phyloP scores from a whole-genome alignment of 2,329 filamentous ascomycete species.

The Aspergillus melleus region DNA sequence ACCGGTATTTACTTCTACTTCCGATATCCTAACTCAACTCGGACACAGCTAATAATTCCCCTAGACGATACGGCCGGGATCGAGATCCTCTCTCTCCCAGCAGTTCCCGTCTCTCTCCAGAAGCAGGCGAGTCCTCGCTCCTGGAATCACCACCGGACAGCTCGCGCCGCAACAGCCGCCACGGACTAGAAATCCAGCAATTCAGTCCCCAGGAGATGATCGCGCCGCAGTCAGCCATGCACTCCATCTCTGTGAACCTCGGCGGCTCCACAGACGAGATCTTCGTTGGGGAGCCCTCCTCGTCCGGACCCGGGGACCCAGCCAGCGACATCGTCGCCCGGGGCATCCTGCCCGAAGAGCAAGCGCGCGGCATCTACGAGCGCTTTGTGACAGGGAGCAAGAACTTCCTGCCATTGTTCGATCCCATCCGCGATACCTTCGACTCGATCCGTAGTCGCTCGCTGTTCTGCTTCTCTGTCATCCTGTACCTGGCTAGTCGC shows the following conservation, averaged over 20 bases:
- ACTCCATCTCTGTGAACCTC: slow-evolving; percentile 39
- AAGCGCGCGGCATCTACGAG: slow-evolving; percentile 35
- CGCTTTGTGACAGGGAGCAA: slow-evolving; percentile 35
- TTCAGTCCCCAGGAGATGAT: slow-evolving; percentile 39
- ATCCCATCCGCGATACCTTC: slow-evolving; percentile 38
- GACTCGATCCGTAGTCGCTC: slow-evolving; percentile 38
- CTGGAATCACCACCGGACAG: slow-evolving; percentile 17
- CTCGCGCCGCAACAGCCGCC: slow-evolving; percentile 14
- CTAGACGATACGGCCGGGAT: not conserved
- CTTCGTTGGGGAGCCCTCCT: slow-evolving; percentile 31
- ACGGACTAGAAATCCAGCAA: slow-evolving; percentile 33
- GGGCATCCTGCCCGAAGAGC: slow-evolving; percentile 35
- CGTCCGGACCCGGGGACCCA: slow-evolving; percentile 27
- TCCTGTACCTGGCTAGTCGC: slow-evolving; percentile 36
- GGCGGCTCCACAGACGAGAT: slow-evolving; percentile 28
- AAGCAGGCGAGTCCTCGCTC: slow-evolving; percentile 22
- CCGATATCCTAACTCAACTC: too few species aligned
- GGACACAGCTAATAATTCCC: not conserved
- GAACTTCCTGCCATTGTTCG: slow-evolving; percentile 35
- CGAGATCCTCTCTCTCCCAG: not conserved
- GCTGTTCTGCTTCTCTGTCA: slow-evolving; percentile 37
- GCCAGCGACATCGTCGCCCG: slow-evolving; percentile 32
- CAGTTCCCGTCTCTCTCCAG: slow-evolving; percentile 19
- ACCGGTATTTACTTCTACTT: not conserved
- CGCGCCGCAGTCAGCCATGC: slow-evolving; percentile 34